Evolutionary conservation across 148 eudicot genomes (phyloP), one percentile per base, ranked within the genome.

Genomic region (Cornus controversa): DNA sequence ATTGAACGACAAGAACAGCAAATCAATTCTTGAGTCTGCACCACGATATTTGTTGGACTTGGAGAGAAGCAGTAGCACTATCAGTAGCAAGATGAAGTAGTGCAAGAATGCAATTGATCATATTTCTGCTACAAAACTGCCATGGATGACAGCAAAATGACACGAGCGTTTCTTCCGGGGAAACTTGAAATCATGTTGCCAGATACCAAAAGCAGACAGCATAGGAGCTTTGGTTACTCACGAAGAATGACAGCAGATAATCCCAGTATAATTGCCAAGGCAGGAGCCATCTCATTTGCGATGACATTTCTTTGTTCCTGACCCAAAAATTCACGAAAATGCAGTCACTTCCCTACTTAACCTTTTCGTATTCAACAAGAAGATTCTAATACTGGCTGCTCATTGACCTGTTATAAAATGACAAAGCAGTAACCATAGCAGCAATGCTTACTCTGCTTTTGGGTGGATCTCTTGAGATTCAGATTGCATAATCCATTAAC

Each of bases 211-310:
- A 84, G 62, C 87, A 82, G 34, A 90, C 95, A 29, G 88, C 90
- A 18, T 83, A 79, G 74, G 95, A 91, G 80, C 82, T 86, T 24
- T 88, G 91, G 10, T 80, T 89, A 72, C 89, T 89, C 2, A 92
- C 94, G 7, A 91, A 91, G 85, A 82, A 85, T 11, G 89, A 86
- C 6, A n/a, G 86, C 75, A 84, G 87, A 91, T 26, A 87, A 86
- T 34, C 84, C 90, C 53, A 78, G 85, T 50, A 78, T 84, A 40
- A 87, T 91, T 3, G 88, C 91, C 1, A 87, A 89, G 70, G 88
- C 87, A 6, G 95, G 95, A 47, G 91, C 91, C 0, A 87, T 91
- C 27, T 91, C 91, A 6, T 83, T 91, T 77, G 82, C 89, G 67
- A 90, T 86, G 63, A 73, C 82, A 34, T 73, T 87, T 24, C 80